Evolutionary conservation across 2,329 filamentous ascomycete species (phyloP), one percentile per base, ranked within the genome.

Genomic region (Nannizziopsis arthrosporioides): DNA sequence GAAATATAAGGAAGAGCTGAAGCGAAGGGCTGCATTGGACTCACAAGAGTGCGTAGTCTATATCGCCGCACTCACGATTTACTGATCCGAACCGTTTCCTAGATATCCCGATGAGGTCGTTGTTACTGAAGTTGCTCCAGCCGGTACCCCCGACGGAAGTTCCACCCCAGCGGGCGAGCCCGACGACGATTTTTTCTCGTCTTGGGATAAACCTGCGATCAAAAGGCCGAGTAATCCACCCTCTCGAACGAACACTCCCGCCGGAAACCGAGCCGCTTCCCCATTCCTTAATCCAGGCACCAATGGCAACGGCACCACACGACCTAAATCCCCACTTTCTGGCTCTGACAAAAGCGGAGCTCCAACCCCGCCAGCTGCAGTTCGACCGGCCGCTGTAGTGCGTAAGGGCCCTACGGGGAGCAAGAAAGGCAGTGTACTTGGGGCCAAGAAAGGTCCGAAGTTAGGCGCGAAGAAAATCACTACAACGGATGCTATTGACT

Each of bases 1-100:
- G 57, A 96, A 96, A 70, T 98, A 98, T 71, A 98, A 98, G 74
- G 90, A 95, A 48, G 90, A 96, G 67, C 75, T 98, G 51, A 90
- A 90, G 72, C 80, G 82, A 66, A 78, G 90, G 57, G 87, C 87
- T 44, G 84, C 82, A 38, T 76, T 80, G 57, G 92, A 98, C 66
- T 83, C 85, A 50, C 80, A 82, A 64, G 84, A 92, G 85, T 95
- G 74, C 57, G 84, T 68, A 34, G 11, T n/a, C 22, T 15, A 11
- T 17, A 14, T 12, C 1, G n/a, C 22, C 9, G 5, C 27, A 10
- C 9, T 19, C 19, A 37, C 14, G 19, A 19, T 22, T 7, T 40
- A 27, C 30, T 7, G 8, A 17, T 5, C 48, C 12, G 36, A 38
- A 38, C 31, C 19, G 48, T 34, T 32, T 7, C 60, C n/a, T 36